Conservation (phyloP, 352 stramenopile species). For the Thraustotheca clavata region DNA sequence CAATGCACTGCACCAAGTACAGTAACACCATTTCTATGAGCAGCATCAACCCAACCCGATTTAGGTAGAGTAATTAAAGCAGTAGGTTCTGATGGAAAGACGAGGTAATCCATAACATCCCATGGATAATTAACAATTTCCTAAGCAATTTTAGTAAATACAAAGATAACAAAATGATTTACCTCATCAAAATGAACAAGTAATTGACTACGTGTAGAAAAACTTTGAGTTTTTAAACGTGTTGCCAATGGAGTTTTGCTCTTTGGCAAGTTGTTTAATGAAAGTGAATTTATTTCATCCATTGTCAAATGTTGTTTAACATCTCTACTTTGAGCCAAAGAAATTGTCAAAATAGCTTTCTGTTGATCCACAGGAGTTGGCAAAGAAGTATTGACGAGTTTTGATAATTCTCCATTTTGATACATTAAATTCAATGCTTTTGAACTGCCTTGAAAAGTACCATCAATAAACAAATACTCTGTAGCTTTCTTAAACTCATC, state of each 20-base stretch:
- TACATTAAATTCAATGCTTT: neutral
- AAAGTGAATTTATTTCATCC: neutral
- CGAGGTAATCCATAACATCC: constrained; percentile 12
- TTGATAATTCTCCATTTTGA: neutral
- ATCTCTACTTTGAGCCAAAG: neutral
- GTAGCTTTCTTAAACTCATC: neutral
- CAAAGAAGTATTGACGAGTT: neutral
- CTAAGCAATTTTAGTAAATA: neutral
- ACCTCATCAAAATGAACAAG: neutral
- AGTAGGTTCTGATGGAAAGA: neutral
- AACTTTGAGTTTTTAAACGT: neutral
- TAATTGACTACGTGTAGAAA: neutral
- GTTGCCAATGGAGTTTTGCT: neutral
- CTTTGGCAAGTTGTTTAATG: neutral
- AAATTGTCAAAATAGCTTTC: neutral
- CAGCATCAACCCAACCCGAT: constrained; percentile 4
- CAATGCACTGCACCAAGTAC: constrained; percentile 2
- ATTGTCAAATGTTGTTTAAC: neutral
- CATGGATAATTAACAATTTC: neutral
- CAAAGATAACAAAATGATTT: neutral
- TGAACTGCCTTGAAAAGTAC: neutral
- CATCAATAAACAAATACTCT: constrained; percentile 5
- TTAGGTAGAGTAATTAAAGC: neutral
- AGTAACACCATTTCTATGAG: constrained; percentile 12
- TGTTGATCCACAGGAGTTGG: neutral